phyloP scores from a whole-genome alignment of 805 yeast genomes.

The Candida pseudoglaebosa region DNA sequence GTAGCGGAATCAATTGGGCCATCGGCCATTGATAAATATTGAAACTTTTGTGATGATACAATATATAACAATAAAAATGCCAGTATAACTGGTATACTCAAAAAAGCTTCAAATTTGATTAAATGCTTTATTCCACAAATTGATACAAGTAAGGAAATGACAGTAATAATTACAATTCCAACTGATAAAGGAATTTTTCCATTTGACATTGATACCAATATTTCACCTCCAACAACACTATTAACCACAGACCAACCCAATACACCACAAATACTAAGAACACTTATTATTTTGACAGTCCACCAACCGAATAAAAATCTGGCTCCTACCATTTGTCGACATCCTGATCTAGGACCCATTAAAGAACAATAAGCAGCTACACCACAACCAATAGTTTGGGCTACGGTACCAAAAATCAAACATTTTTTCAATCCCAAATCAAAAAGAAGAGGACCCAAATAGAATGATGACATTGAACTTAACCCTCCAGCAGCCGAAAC shows the following conservation, averaged over 20 bases:
- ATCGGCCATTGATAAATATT: slow-evolving; percentile 24
- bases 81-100: slow-evolving; percentile 65
- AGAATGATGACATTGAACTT: slow-evolving; percentile 84
- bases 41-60: slow-evolving; percentile 47
- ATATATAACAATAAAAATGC: slow-evolving; percentile 68
- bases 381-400: slow-evolving; percentile 64
- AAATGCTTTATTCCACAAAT: slow-evolving; percentile 76
- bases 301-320: slow-evolving; percentile 82
- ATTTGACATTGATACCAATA: slow-evolving; percentile 60
- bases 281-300: slow-evolving; percentile 71
- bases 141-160: slow-evolving; percentile 61
- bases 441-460: slow-evolving; percentile 69
- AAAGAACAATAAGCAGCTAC: slow-evolving; percentile 80
- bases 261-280: slow-evolving; percentile 70
- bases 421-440: slow-evolving; percentile 66
- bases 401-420: slow-evolving; percentile 57
- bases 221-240: slow-evolving; percentile 84
- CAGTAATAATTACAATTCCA: slow-evolving; percentile 70
- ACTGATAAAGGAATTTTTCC: slow-evolving; percentile 65
- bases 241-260: slow-evolving; percentile 96
- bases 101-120: slow-evolving; percentile 59
- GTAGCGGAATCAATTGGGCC: slow-evolving; percentile 32
- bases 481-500: slow-evolving; percentile 80
- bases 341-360: slow-evolving; percentile 89
- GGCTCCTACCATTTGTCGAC: slow-evolving; percentile 83